These are phyloP conservation scores for Nakazawaea sp. DNA, from an alignment of 805 yeast species.

Conservation along the genomic window DNA sequence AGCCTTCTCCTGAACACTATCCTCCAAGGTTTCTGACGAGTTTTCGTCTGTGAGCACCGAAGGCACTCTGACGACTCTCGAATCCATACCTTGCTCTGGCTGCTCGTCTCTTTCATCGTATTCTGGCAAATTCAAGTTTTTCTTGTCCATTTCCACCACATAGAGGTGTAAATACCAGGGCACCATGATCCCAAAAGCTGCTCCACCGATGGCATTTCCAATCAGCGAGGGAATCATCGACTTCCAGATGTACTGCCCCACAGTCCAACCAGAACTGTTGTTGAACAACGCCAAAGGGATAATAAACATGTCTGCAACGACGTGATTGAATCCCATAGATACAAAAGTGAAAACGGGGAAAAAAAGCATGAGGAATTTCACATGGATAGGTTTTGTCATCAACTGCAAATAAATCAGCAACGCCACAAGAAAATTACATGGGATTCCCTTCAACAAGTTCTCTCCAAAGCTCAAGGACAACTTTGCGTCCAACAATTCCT, in stretches of 20 bases:
- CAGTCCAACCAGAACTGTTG: slow-evolving; percentile 50
- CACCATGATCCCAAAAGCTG: slow-evolving; percentile 51
- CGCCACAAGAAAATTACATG: slow-evolving; percentile 73
- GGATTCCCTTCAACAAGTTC: slow-evolving; percentile 62
- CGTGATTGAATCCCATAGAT: slow-evolving; percentile 71
- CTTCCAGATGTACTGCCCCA: slow-evolving; percentile 67
- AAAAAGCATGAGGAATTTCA: slow-evolving; percentile 54
- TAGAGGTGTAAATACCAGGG: slow-evolving; percentile 72
- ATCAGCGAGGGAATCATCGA: slow-evolving; percentile 60
- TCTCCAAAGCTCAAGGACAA: slow-evolving; percentile 44
- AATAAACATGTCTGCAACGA: slow-evolving; percentile 77
- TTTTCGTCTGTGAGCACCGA: slow-evolving; percentile 25
- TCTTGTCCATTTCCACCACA: slow-evolving; percentile 67
- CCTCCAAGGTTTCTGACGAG: background rate
- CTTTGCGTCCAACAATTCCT: slow-evolving; percentile 36
- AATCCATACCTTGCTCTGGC: slow-evolving; percentile 70
- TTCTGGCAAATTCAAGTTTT: slow-evolving; percentile 52
- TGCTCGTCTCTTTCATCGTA: slow-evolving; percentile 75
- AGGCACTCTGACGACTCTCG: slow-evolving; percentile 60
- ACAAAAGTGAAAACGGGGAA: slow-evolving; percentile 76
- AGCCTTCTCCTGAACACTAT: background rate
- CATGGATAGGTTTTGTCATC: slow-evolving; percentile 76
- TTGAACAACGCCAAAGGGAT: slow-evolving; percentile 62
- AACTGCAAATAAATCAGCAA: slow-evolving; percentile 71
- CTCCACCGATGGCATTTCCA: slow-evolving; percentile 80